A percentile compares a stretch with the other conserved stretches of the same genome.
These are phyloP conservation scores for Tricholoma terreum DNA, from an alignment of 768 basidiomycete genomes.

Conservation along the genomic window DNA sequence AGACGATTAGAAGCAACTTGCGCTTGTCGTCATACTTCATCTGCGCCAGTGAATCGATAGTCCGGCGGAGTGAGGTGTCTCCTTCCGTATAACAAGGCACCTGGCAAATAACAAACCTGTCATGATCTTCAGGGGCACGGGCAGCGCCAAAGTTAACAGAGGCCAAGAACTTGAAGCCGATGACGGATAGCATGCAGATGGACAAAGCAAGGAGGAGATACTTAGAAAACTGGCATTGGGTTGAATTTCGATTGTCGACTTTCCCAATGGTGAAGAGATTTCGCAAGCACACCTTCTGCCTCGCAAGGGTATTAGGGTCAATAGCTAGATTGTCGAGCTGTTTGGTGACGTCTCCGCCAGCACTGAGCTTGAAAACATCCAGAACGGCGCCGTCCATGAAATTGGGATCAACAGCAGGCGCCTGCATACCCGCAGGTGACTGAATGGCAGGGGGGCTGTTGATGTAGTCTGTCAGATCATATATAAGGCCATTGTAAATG, in stretches of 20 bases:
- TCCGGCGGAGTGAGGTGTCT: conserved; percentile 75
- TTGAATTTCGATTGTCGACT: conserved; percentile 88
- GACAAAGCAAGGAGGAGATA: conserved; percentile 90
- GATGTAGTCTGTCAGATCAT: conserved; percentile 84
- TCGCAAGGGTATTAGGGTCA: conserved; percentile 52
- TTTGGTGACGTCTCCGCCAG: conserved; percentile 83
- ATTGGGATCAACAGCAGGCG: conserved; percentile 42
- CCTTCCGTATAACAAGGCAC: conserved; percentile 99
- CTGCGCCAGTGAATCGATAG: conserved; percentile 91
- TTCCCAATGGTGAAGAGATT: conserved; percentile 92
- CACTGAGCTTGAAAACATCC: conserved; percentile 69
- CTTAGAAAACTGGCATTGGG: conserved; percentile 88
- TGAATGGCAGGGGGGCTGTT: conserved; percentile 57
- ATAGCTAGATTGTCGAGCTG: conserved; percentile 60
- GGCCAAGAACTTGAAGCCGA: conserved; percentile 90
- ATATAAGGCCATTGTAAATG: conserved; percentile 85
- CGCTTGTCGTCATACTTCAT: conserved; percentile 99
- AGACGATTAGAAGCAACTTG: conserved; percentile 88
- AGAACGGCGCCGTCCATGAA: conserved; percentile 77
- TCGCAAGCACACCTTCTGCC: conserved; percentile 85
- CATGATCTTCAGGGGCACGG: conserved; percentile 84
- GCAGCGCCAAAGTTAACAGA: conserved; percentile 73
- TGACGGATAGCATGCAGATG: conserved; percentile 88
- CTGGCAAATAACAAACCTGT: conserved; percentile 94
- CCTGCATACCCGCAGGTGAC: conserved; percentile 45